A percentile compares a stretch with the other conserved stretches of the same genome.
These are phyloP conservation scores for Neurospora sp. DNA, from an alignment of 495 filamentous ascomycete genomes.

Conservation along the genomic window DNA sequence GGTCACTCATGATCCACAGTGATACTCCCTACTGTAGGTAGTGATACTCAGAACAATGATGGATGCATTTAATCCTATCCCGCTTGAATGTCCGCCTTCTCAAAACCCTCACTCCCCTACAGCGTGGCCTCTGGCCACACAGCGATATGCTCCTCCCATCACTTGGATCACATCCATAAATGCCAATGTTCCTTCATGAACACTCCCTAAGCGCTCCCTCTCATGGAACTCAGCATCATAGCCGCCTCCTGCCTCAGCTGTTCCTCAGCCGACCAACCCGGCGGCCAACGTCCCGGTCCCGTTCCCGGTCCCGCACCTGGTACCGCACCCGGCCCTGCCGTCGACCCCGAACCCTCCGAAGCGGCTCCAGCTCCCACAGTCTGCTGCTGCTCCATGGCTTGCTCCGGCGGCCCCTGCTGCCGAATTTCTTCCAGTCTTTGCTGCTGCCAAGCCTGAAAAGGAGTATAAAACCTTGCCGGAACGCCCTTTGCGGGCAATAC, in stretches of 20 bases:
- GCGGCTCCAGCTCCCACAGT: not conserved
- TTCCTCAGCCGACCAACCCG: constrained; percentile 12
- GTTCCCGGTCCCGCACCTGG: not conserved
- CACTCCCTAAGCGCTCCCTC: constrained; percentile 1
- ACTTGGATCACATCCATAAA: not conserved
- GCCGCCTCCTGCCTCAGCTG: constrained; percentile 18
- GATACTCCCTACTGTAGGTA: no score
- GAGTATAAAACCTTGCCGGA: not conserved
- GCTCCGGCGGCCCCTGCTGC: not conserved
- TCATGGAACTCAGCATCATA: constrained; percentile 10
- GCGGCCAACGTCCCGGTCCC: not conserved
- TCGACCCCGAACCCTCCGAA: not conserved
- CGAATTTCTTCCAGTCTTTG: not conserved
- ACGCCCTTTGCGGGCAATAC: not conserved
- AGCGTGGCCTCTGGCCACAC: no score
- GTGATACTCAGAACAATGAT: no score
- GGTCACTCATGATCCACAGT: no score
- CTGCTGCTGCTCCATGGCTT: not conserved
- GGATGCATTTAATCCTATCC: no score
- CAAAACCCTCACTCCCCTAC: no score
- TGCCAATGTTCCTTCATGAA: not conserved
- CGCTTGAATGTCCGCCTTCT: no score
- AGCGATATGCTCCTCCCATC: not conserved
- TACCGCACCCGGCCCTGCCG: not conserved
- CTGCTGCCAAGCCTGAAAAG: not conserved